Base-by-base conservation (phyloP, 495 filamentous ascomycete genomes). In the Hypoxylon trugodes region DNA sequence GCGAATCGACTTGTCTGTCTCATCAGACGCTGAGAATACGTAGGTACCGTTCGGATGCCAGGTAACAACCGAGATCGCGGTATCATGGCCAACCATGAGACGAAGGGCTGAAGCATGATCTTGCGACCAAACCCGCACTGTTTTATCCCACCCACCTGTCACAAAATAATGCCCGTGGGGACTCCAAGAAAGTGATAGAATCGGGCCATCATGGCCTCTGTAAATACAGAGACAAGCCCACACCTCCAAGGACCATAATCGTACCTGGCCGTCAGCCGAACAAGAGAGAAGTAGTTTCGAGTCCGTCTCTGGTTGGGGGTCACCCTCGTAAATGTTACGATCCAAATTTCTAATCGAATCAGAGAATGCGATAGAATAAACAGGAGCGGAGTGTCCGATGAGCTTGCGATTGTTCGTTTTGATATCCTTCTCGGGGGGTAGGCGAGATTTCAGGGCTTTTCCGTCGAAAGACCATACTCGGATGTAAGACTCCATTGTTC, bases 21-120 rank as follows among this genome's bases (percentile, higher is more conserved):
- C 76, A 49, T 86, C 83, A 45, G 90, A 92, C 0, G 89, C 92
- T 1, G 95, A 97, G 77, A 98, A 96, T 43, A 97, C 77, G 63
- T 98, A 98, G 3, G 87, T 85, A 5, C 89, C 90, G 72, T 98
- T 98, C 1, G 94, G 93, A 68, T 98, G 95, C 82, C 93, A 98
- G 12, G 87, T 84, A 16, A 98, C 79, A 35, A 84, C 84, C 61
- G 95, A 94, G 19, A 97, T 91, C 67, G 90, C 87, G 30, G 89
- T 89, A 53, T 98, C 91, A 72, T 98, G 95, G 3, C 96, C 96
- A 9, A 90, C 89, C 68, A 96, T 90, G 37, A 98, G 87, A 21
- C 94, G 89, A 36, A 90, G 85, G n/a, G 90, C 88, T 26, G 91
- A 91, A 57, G 96, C 91, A 36, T 96, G 90, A 70, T 97, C 93